A percentile compares a stretch with the other conserved stretches of the same genome.
Evolutionary conservation across 352 stramenopile genomes (phyloP).

Genomic region (Phytopythium chamaehyphon): DNA sequence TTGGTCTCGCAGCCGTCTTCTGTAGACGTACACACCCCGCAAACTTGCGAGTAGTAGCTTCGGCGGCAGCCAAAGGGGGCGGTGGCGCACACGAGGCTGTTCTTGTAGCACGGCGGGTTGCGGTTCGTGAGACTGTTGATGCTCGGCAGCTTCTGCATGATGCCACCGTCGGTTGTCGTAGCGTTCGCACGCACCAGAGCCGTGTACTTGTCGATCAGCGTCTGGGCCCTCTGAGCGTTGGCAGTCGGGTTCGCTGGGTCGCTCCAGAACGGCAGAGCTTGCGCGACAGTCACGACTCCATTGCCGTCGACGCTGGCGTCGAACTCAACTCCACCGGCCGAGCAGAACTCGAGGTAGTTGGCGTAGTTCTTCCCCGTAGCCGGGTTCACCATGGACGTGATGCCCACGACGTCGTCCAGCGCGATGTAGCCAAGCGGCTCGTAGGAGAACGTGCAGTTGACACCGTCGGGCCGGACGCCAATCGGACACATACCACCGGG

Average conservation of each 20-base stretch:
- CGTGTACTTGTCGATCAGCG: constrained; percentile 46
- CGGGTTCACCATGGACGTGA: constrained; percentile 54
- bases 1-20: constrained; percentile 31
- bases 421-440: constrained; percentile 53
- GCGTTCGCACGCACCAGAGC: constrained; percentile 20
- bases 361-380: constrained; percentile 26
- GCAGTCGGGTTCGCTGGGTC: constrained; percentile 35
- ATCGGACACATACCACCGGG: constrained; percentile 38
- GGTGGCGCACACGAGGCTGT: constrained; percentile 40
- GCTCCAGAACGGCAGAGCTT: constrained; percentile 59
- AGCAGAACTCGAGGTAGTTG: constrained; percentile 61
- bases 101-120: constrained; percentile 64
- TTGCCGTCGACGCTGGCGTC: constrained; percentile 20
- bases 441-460: constrained; percentile 62
- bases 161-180: constrained; percentile 25
- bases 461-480: constrained; percentile 48
- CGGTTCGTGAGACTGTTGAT: constrained; percentile 18
- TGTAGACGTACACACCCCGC: constrained; percentile 34
- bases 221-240: constrained; percentile 39
- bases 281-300: constrained; percentile 17
- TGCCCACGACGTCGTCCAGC: constrained; percentile 66
- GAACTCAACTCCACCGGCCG: constrained; percentile 49
- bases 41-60: constrained; percentile 55
- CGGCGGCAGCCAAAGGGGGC: constrained; percentile 50
- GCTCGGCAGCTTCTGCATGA: constrained; percentile 45